Base-by-base conservation (phyloP, 805 yeast genomes). In the Candida taoyuanica region DNA sequence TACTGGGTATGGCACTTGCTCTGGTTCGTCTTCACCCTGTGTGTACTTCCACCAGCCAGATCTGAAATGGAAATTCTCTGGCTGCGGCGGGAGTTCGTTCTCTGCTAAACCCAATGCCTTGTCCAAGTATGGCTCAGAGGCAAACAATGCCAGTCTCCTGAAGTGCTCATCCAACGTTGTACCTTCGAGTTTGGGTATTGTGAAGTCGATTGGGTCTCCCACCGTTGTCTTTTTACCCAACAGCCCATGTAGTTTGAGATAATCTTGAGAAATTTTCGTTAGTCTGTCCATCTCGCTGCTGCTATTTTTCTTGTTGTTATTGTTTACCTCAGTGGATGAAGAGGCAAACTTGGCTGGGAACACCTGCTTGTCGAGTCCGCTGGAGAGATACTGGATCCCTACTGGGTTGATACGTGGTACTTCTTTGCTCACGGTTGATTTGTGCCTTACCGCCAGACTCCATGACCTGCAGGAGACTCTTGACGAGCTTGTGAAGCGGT, bases 1-100 rank as follows among this genome's bases (percentile, higher is more conserved):
- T 25, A 48, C 51, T 0, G 98, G 98, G 50, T 63, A 80, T 0
- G 65, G 67, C 0, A 93, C 96, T 0, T 55, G 42, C 16, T 61
- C 59, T 0, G 95, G 88, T 0, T 37, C 38, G 37, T 63, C 55
- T 1, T 80, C 81, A 0, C 66, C 66, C 0, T 65, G 63, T 4
- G 63, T 74, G 58, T 93, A 91, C 50, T 82, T 68, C 14, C 76
- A 69, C 98, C 98, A 93, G 7, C 98, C 98, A 3, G 85, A 60
- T 47, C 65, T 55, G 35, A 74, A 57, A 2, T 60, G 39, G 88
- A 95, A 86, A 3, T 63, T 39, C 5, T 49, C 35, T 0, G 88
- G 86, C 36, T 41, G 50, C 12, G 38, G 33, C 0, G 75, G 74
- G 34, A 62, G 49, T 14, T 45, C 64, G 49, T 59, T 44, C 1